phyloP scores from a whole-genome alignment of 1,284 basidiomycete genomes.

The Cryptococcus sp. region DNA sequence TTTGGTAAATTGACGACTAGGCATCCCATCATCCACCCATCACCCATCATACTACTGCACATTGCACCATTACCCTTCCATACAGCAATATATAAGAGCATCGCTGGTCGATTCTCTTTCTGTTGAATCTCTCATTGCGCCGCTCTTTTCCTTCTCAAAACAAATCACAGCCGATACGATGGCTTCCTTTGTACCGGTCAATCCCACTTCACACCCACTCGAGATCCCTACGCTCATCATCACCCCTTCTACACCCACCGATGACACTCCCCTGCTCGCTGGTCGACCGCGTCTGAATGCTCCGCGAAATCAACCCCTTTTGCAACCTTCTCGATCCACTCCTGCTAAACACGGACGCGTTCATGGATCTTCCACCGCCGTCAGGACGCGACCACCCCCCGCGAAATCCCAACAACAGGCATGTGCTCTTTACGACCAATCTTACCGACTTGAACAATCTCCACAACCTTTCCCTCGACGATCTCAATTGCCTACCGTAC shows the following conservation, averaged over 20 bases:
- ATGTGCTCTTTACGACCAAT: not conserved
- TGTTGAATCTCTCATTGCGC: too few species aligned
- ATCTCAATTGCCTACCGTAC: constrained; percentile 4
- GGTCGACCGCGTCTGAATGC: not conserved
- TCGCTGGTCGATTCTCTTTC: too few species aligned
- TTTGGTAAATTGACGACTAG: too few species aligned
- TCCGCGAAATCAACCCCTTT: not conserved
- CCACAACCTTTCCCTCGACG: not conserved
- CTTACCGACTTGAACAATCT: not conserved
- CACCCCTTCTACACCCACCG: constrained; percentile 20
- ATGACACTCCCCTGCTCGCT: not conserved
- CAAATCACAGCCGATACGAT: too few species aligned
- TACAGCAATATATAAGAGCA: too few species aligned
- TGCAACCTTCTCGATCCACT: not conserved
- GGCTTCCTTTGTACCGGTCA: too few species aligned
- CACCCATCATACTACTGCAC: too few species aligned
- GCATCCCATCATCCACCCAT: too few species aligned
- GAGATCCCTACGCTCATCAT: constrained; percentile 12
- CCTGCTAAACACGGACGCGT: not conserved
- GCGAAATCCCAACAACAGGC: not conserved
- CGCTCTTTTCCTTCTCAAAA: too few species aligned
- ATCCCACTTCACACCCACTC: not conserved
- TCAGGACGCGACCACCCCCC: not conserved
- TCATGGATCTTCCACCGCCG: not conserved
- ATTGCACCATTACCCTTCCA: too few species aligned